Percentiles rank a stretch among this genome's conserved stretches.
Evolutionary conservation across 805 yeast genomes (phyloP).

Genomic region (Saturnispora gosingensis): DNA sequence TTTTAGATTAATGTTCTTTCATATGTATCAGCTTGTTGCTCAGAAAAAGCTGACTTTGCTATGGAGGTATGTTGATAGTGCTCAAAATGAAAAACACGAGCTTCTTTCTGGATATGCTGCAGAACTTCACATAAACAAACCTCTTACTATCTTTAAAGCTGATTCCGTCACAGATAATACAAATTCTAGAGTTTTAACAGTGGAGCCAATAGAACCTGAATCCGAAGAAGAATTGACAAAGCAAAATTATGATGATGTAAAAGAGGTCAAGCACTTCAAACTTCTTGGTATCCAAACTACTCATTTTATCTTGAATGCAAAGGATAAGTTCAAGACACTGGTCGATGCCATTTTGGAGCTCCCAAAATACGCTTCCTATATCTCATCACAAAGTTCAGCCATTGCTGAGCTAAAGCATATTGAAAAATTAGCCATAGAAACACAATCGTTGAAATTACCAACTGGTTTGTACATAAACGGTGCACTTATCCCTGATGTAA

Average conservation of each 20-base stretch:
- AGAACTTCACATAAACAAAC: slow-evolving; percentile 51
- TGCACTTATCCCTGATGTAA: slow-evolving; percentile 40
- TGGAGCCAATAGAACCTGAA: not conserved
- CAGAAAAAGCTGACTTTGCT: slow-evolving; percentile 60
- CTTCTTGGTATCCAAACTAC: slow-evolving; percentile 36
- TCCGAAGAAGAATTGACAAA: not conserved
- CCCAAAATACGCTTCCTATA: slow-evolving; percentile 41
- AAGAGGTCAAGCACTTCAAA: slow-evolving; percentile 25
- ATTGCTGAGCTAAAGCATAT: slow-evolving; percentile 5
- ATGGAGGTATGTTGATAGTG: slow-evolving; percentile 57
- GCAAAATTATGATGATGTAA: slow-evolving; percentile 24
- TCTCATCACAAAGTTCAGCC: slow-evolving; percentile 23
- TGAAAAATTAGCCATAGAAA: not conserved
- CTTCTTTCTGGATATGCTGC: slow-evolving; percentile 55
- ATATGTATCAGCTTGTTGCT: slow-evolving; percentile 49
- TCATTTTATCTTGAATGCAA: slow-evolving; percentile 28
- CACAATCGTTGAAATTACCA: slow-evolving; percentile 12
- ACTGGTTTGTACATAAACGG: slow-evolving; percentile 65
- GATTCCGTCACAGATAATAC: slow-evolving; percentile 34
- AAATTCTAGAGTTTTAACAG: not conserved
- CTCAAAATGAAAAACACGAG: slow-evolving; percentile 17
- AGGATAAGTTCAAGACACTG: slow-evolving; percentile 31
- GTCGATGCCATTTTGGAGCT: slow-evolving; percentile 38
- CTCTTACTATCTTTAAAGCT: slow-evolving; percentile 58
- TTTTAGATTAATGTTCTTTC: slow-evolving; percentile 49